Percentiles rank a stretch among this genome's conserved stretches.
Conservation (phyloP, 495 filamentous ascomycete species). For the Penicillium subrubescens region DNA sequence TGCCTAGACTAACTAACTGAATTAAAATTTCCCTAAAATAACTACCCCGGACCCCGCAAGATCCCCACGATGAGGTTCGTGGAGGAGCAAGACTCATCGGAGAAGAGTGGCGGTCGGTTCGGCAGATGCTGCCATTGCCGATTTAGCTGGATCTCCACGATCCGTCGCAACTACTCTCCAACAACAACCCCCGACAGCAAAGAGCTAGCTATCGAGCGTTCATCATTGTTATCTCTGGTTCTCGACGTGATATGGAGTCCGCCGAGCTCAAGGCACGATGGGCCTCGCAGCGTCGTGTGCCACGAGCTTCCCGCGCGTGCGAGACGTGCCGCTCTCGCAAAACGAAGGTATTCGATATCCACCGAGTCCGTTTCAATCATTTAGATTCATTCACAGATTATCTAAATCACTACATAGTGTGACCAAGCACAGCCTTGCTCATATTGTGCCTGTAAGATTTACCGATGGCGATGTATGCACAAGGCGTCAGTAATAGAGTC, state of each 20-base stretch:
- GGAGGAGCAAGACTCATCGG: not conserved
- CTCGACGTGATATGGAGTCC: not conserved
- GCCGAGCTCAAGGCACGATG: not conserved
- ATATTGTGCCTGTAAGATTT: not conserved
- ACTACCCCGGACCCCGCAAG: not conserved
- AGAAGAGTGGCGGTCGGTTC: not conserved
- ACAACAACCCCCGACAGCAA: not conserved
- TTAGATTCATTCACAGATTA: no score
- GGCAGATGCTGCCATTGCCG: not conserved
- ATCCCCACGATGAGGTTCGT: not conserved
- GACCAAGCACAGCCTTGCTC: not conserved
- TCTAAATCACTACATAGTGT: not conserved
- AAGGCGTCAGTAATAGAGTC: not conserved
- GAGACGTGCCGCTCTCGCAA: not conserved
- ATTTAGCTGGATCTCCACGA: not conserved
- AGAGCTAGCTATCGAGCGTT: not conserved
- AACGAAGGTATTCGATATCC: not conserved
- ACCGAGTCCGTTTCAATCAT: not conserved
- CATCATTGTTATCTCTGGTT: not conserved
- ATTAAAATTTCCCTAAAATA: not conserved
- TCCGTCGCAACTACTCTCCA: not conserved
- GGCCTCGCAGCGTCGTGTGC: not conserved
- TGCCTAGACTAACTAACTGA: not conserved
- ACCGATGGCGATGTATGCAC: not conserved
- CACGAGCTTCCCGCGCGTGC: not conserved